Evolutionary conservation across 164 flowering plant genomes (phyloP), one percentile per base, ranked within the genome.

Genomic region (Vitis amurensis): DNA sequence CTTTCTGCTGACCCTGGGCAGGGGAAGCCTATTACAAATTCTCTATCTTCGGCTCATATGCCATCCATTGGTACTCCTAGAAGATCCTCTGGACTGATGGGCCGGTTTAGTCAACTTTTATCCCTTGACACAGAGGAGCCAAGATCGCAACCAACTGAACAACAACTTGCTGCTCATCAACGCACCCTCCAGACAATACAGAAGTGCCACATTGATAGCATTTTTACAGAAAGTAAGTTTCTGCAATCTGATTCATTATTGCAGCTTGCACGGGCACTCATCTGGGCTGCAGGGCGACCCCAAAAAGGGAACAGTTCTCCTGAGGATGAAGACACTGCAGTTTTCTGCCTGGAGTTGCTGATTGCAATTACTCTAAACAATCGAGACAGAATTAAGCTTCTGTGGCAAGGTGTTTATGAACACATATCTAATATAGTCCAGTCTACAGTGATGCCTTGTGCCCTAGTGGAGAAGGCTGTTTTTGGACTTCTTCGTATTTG

Each of bases 401-500:
- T 88, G 1, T 88, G 91, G 91, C 85, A 78, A 66, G 80, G 78
- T 65, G 89, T 88, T 64, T 86, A 82, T 71, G 91, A 88, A 72
- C 86, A 86, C 77, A 84, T 88, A 71, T 78, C 89, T 44, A 80
- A 61, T 69, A 77, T 86, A 71, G 89, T 86, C 59, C 85, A 84
- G 63, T 83, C 91, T 23, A 84, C 84, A 51, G 75, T 79, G 14
- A 77, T 80, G 86, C 89, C 91, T 9, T 82, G 87, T 67, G 74
- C 83, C 47, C 66, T 88, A 49, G 88, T 86, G 19, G 91, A 88
- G 68, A 86, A 88, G 79, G 91, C 91, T 58, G 87, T 88, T 31
- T 88, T 88, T 74, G 91, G 91, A 11, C 88, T 88, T 44, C 82
- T 88, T 19, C 79, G 85, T 19, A 84, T 88, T 55, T 86, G 91